Evolutionary conservation across 1,139 yeast genomes (phyloP), one percentile per base, ranked within the genome.

Genomic region (Suhomyces maxii): DNA sequence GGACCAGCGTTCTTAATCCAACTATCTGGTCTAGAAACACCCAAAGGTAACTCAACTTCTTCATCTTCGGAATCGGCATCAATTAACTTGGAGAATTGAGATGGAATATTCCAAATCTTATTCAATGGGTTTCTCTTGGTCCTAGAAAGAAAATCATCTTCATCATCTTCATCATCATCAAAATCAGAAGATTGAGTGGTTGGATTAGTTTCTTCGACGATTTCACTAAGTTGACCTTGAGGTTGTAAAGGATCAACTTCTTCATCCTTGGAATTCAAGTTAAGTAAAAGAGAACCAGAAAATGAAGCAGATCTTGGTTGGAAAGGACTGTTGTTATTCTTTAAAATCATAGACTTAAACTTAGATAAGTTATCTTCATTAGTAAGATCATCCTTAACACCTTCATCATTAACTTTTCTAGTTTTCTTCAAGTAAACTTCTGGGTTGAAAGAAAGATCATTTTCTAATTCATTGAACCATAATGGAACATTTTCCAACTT

Each of bases 401-500:
- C 86, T 54, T 82, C 82, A 14, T 95, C 95, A 57, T 86, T 86
- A 53, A 79, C 79, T 56, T 89, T 80, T 55, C 86, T 84, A 23
- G 48, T 42, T 30, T 50, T 53, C 33, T 48, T 47, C 48, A 55
- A 51, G 42, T 52, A 53, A 26, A 53, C 45, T 30, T 53, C 54
- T n/a, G 59, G 58, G 43, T 54, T 54, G 47, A 53, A 55, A 11
- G 57, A 48, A 28, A 55, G 54, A 36, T 55, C 59, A 47, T 74
- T 76, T 61, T 93, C 98, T 57, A 93, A 73, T 53, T 91, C 97
- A 52, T 95, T 89, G 57, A 89, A 77, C 99, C 99, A 93, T 65
- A 89, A 87, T 44, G 99, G 99, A 53, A 93, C 75, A 53, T 86
- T 83, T 60, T 90, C 97, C 60, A 93, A 77, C 58, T 87, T 85